Evolutionary conservation across 208 protist genomes (phyloP), one percentile per base, ranked within the genome.

Genomic region (Acanthamoeba castellanii): DNA sequence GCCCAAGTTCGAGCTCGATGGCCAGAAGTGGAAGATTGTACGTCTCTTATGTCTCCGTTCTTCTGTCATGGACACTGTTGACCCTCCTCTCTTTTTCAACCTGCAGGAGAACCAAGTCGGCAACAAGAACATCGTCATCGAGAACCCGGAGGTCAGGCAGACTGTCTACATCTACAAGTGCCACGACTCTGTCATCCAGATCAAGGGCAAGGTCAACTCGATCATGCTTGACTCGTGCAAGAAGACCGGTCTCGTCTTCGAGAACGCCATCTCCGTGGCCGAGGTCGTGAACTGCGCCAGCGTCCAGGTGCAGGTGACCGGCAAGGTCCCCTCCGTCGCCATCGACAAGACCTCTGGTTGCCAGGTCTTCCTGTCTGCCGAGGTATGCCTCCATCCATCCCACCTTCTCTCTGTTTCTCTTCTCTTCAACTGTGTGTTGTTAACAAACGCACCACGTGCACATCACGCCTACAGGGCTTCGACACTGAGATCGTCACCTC

Each of bases 161-260:
- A 96, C 91, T 50, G 95, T 98, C 14, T 98, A 98, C 94, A 95
- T 98, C n/a, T 98, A 97, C 96, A 97, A 98, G 90, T 97, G 96
- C 95, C 55, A 82, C 20, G 91, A 97, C 87, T 96, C 82, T 50
- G 94, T 96, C 30, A 94, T 98, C 72, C 90, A 96, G 81, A 92
- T 98, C 76, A 96, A 97, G 93, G 97, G 96, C 89, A 98, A 98
- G 95, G 94, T 98, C 59, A 98, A 98, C 95, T 68, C 55, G 30
- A 97, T 98, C 92, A 96, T 93, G 27, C 47, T 97, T 45, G 95
- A 97, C 64, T 59, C 34, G 30, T 98, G 96, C 92, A 97, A 96
- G 85, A 97, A 98, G 94, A 95, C 78, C 72, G 95, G 84, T 74
- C 18, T 98, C 52, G 96, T 98, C 47, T 96, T 98, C 78, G 97